phyloP scores from a whole-genome alignment of 495 filamentous ascomycete species.

The Cenococcum geophilum region DNA sequence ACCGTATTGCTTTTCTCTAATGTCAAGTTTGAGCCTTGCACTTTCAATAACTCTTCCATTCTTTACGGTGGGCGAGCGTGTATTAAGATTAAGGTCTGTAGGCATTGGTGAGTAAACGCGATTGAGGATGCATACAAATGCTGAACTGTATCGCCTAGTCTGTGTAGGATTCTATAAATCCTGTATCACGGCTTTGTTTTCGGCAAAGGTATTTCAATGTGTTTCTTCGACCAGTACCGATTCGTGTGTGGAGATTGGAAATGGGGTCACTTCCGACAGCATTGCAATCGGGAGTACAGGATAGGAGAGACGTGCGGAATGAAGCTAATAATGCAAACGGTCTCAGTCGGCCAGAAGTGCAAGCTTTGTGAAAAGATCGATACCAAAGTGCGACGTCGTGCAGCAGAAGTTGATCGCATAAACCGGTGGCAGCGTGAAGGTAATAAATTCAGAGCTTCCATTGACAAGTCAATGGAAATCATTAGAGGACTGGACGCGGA shows the following conservation, averaged over 20 bases:
- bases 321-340: slow-evolving; percentile 73
- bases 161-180: not conserved
- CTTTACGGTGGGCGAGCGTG: too few species aligned
- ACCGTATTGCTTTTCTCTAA: too few species aligned
- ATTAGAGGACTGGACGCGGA: slow-evolving; percentile 50
- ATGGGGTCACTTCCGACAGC: slow-evolving; percentile 90
- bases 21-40: too few species aligned
- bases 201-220: slow-evolving; percentile 42
- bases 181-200: not conserved
- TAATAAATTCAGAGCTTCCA: slow-evolving; percentile 65
- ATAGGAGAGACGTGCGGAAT: slow-evolving; percentile 97
- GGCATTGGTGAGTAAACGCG: too few species aligned
- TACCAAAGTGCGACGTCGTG: slow-evolving; percentile 71
- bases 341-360: slow-evolving; percentile 56
- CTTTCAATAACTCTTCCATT: too few species aligned
- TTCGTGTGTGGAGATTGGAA: slow-evolving; percentile 83
- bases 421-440: slow-evolving; percentile 69
- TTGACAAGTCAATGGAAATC: slow-evolving; percentile 64
- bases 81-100: not conserved
- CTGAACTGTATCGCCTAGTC: too few species aligned
- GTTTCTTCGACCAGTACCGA: slow-evolving; percentile 57
- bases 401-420: slow-evolving; percentile 70
- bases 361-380: slow-evolving; percentile 86
- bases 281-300: slow-evolving; percentile 93
- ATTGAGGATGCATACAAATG: too few species aligned